Percentiles rank a stretch among this genome's conserved stretches.
phyloP scores from a whole-genome alignment of 2,329 filamentous ascomycete species.

The Fusarium annulatum region DNA sequence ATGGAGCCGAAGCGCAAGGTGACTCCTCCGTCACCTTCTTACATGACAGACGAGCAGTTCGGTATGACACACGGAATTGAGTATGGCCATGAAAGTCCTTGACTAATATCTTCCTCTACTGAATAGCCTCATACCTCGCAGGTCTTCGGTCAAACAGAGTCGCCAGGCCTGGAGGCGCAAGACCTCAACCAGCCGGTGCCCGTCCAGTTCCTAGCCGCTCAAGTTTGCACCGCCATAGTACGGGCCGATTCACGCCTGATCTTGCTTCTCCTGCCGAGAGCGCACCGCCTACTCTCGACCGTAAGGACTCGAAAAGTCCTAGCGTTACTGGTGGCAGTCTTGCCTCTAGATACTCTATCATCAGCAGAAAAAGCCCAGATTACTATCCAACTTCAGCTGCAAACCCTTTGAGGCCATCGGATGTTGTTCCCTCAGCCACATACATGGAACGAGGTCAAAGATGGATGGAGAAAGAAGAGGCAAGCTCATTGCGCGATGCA shows the following conservation, averaged over 20 bases:
- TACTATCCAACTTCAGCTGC: slow-evolving; percentile 61
- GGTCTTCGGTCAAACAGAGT: slow-evolving; percentile 76
- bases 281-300: slow-evolving; percentile 39
- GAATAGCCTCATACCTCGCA: slow-evolving; percentile 74
- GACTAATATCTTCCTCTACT: slow-evolving; percentile 32
- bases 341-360: slow-evolving; percentile 62
- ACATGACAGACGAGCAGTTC: slow-evolving; percentile 76
- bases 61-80: slow-evolving; percentile 56
- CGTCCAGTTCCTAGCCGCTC: slow-evolving; percentile 46
- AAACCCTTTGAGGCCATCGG: slow-evolving; percentile 64
- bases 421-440: slow-evolving; percentile 72
- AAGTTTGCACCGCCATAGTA: slow-evolving; percentile 44
- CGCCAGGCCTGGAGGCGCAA: slow-evolving; percentile 75
- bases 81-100: slow-evolving; percentile 11
- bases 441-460: slow-evolving; percentile 80
- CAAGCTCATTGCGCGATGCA: slow-evolving; percentile 74
- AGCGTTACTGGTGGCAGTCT: slow-evolving; percentile 59
- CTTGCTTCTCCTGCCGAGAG: slow-evolving; percentile 45
- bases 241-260: slow-evolving; percentile 49
- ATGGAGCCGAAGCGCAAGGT: slow-evolving; percentile 60
- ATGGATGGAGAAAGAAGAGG: slow-evolving; percentile 86
- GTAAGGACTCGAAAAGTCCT: slow-evolving; percentile 48
- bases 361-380: slow-evolving; percentile 59
- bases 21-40: slow-evolving; percentile 69
- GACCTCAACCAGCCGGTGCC: slow-evolving; percentile 65